Conservation (phyloP, 2,329 filamentous ascomycete species). For the Venturia aucupariae region DNA sequence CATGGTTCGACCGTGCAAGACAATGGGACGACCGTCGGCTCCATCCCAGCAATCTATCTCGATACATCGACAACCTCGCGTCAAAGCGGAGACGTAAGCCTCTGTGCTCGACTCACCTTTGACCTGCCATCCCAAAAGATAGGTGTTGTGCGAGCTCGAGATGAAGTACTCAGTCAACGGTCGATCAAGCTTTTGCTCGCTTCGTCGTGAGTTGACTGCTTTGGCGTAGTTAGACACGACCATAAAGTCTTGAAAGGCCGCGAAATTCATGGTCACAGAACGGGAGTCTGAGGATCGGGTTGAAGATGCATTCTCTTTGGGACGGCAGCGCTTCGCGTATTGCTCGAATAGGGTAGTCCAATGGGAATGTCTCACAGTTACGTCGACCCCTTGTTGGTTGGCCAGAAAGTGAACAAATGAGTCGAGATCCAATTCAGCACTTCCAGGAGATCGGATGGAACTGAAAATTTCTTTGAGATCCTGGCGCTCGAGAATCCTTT, state of each 20-base stretch:
- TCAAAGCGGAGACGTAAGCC: conserved; percentile 82
- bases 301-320: not conserved
- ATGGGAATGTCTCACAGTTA: conserved; percentile 52
- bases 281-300: conserved; percentile 29
- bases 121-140: conserved; percentile 84
- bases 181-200: conserved; percentile 66
- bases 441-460: conserved; percentile 43
- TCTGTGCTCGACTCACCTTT: conserved; percentile 86
- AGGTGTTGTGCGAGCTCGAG: conserved; percentile 97
- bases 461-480: conserved; percentile 72
- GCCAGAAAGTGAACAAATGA: conserved; percentile 72
- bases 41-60: conserved; percentile 99
- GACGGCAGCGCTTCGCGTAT: conserved; percentile 44
- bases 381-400: conserved; percentile 64
- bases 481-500: conserved; percentile 70
- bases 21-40: conserved; percentile 72
- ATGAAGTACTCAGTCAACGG: conserved; percentile 97
- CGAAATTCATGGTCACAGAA: conserved; percentile 59
- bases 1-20: conserved; percentile 83
- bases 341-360: conserved; percentile 69
- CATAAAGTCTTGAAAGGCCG: conserved; percentile 66
- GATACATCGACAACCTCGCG: conserved; percentile 84
- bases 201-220: conserved; percentile 21
- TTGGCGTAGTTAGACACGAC: conserved; percentile 59
- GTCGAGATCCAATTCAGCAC: conserved; percentile 55